Base-by-base conservation (phyloP, 2,329 filamentous ascomycete genomes). In the Cladorrhinum sp. region DNA sequence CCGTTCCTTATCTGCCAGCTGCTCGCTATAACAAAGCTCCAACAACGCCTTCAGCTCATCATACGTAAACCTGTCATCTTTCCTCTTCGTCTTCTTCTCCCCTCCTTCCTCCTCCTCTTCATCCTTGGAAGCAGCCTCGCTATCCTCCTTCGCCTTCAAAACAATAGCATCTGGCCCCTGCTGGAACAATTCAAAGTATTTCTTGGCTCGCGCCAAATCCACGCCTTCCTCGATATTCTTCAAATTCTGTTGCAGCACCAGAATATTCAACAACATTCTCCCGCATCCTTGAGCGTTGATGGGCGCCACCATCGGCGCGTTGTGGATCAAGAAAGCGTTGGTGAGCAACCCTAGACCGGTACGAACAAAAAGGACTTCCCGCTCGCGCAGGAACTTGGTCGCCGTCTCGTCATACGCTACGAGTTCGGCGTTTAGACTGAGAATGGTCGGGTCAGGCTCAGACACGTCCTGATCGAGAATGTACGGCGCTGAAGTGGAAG, bases 211-310 rank as follows among this genome's bases (percentile, higher is more conserved):
- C 3, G 80, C 79, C 26, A 94, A 79, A 60, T 84, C 81, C 2
- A 90, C 87, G 8, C 83, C 83, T 1, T 84, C 80, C 74, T 95
- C 92, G 57, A 99, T 88, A 67, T 96, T 96, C 78, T 96, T 96
- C 59, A 99, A 85, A 70, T 96, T 97, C 73, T 99, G 95, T 76
- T 98, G 94, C 56, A 99, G 80, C 46, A 99, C 95, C 23, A 97
- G 82, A 54, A 97, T 92, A 73, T 99, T 96, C 70, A 98, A 85
- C 73, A 92, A 89, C 85, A 99, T 92, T 39, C 92, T 85, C n/a
- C 87, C 86, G 62, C 88, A 91, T 48, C 95, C 95, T 68, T 89
- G 85, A 39, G 77, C 79, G 73, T 99, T 97, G 87, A 99, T 94
- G 7, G 89, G 87, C 55, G 87, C 86, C 50, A 94, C 89, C 71